Evolutionary conservation across 805 yeast species (phyloP), one percentile per base, ranked within the genome.

Genomic region (Ogataea polymorpha): DNA sequence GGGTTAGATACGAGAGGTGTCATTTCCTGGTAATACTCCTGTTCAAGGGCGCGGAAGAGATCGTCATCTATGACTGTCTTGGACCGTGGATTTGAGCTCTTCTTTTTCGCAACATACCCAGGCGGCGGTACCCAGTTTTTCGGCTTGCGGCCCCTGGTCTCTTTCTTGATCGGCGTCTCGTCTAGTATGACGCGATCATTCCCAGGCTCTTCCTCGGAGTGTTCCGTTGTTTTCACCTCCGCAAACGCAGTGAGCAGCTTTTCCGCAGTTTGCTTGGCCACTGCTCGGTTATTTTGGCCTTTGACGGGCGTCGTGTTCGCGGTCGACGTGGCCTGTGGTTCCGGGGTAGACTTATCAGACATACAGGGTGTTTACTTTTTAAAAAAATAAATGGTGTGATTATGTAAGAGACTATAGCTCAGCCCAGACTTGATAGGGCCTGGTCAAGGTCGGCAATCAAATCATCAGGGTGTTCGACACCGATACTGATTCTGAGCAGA

Each of bases 391-490:
- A 27, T 2, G 10, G 10, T 18, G 5, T 35, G 35, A 24, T 34
- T 40, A 41, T 29, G 37, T 36, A 27, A 31, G 16, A 23, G 20
- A 6, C 27, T 6, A 11, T 20, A 13, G 16, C 8, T 24, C 31
- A 45, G 12, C 40, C 35, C 23, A 36, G 39, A 26, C 43, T 43
- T 12, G 37, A 39, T n/a, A 84, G 59, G 6, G 86, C 91, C n/a
- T 61, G 63, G n/a, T 66, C 70, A 12, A 90, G 66, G 57, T 91
- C 97, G 0, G 63, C 72, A 37, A 88, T 84, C 53, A 90, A 70
- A 56, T 90, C 97, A 3, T 83, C 75, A 3, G 77, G 68, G 51
- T 83, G 75, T 60, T 90, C 96, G 34, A 82, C 72, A 16, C 97
- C 98, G 32, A 85, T 70, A 45, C 95, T 85, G 5, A 90, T 66